A percentile compares a stretch with the other conserved stretches of the same genome.
These are phyloP conservation scores for Penicillium samsonianum DNA, from an alignment of 495 filamentous ascomycete genomes.

Conservation along the genomic window DNA sequence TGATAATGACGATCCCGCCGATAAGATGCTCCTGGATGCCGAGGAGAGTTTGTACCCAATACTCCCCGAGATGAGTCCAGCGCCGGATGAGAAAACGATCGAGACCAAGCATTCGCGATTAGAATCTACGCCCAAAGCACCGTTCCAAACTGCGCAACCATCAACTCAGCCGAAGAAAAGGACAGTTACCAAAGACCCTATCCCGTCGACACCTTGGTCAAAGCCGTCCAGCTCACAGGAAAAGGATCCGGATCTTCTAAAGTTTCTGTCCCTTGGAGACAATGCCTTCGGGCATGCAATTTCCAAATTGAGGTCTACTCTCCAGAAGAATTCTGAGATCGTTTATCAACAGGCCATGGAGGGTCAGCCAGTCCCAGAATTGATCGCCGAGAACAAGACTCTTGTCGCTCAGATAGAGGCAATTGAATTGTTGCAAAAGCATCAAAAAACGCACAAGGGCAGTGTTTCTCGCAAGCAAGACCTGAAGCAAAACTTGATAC, in stretches of 20 bases:
- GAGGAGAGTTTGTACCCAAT: conserved; percentile 35
- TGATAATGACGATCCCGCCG: conserved; percentile 28
- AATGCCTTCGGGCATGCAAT: conserved; percentile 26
- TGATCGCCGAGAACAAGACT: conserved; percentile 41
- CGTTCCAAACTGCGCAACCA: conserved; percentile 9
- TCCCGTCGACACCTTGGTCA: conserved; percentile 17
- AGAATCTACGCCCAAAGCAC: conserved; percentile 14
- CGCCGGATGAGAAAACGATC: conserved; percentile 10
- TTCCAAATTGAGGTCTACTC: conserved; percentile 26
- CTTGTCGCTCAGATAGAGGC: conserved; percentile 38
- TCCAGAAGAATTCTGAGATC: conserved; percentile 41
- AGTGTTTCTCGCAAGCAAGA: conserved; percentile 31
- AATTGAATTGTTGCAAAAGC: conserved; percentile 35
- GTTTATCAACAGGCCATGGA: conserved; percentile 45
- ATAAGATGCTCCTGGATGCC: conserved; percentile 25
- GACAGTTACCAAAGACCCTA: conserved; percentile 2
- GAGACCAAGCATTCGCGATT: not conserved
- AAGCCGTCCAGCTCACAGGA: conserved; percentile 26
- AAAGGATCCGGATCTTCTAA: conserved; percentile 30
- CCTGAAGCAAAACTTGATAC: conserved; percentile 39
- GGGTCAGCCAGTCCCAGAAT: conserved; percentile 38
- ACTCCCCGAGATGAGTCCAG: conserved; percentile 28
- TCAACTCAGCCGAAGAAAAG: conserved; percentile 16
- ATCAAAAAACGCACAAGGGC: conserved; percentile 27
- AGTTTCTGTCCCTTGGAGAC: conserved; percentile 32